Percentiles rank a stretch among this genome's conserved stretches.
These are phyloP conservation scores for Ceratopteris richardii DNA, from an alignment of 75 land plant genomes.

Conservation along the genomic window DNA sequence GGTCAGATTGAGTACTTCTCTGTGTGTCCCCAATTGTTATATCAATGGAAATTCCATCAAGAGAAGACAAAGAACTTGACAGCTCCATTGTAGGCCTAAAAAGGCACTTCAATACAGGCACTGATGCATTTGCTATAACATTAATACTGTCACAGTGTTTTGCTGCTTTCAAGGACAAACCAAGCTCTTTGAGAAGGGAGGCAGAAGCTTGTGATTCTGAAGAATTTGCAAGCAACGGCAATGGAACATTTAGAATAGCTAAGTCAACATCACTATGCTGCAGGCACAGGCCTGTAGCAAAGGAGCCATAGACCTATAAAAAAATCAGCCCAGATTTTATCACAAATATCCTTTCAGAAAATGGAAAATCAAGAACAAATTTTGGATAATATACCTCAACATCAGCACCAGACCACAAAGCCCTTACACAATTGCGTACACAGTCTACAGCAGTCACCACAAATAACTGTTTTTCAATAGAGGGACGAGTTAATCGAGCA, in stretches of 20 bases:
- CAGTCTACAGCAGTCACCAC: constrained; percentile 34
- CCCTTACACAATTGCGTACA: constrained; percentile 26
- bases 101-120: constrained; percentile 35
- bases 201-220: constrained; percentile 5
- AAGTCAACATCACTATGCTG: constrained; percentile 42
- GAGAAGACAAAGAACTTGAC: no score
- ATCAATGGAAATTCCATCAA: constrained; percentile 23
- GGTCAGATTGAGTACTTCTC: background rate
- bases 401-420: constrained; percentile 31
- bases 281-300: constrained; percentile 33
- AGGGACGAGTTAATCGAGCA: constrained; percentile 26
- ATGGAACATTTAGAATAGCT: constrained; percentile 24
- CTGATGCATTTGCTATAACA: constrained; percentile 25
- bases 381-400: constrained; percentile 28
- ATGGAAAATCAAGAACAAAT: background rate
- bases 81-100: constrained; percentile 8
- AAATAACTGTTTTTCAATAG: constrained; percentile 11
- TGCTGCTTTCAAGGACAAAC: constrained; percentile 10
- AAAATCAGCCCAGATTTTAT: no score
- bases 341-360: background rate
- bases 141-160: constrained; percentile 26
- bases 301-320: background rate
- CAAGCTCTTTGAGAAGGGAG: constrained; percentile 19
- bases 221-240: no score
- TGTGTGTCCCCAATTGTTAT: constrained; percentile 20